Evolutionary conservation across 2,329 filamentous ascomycete species (phyloP), one percentile per base, ranked within the genome.

Genomic region (Bipolaris zeicola): DNA sequence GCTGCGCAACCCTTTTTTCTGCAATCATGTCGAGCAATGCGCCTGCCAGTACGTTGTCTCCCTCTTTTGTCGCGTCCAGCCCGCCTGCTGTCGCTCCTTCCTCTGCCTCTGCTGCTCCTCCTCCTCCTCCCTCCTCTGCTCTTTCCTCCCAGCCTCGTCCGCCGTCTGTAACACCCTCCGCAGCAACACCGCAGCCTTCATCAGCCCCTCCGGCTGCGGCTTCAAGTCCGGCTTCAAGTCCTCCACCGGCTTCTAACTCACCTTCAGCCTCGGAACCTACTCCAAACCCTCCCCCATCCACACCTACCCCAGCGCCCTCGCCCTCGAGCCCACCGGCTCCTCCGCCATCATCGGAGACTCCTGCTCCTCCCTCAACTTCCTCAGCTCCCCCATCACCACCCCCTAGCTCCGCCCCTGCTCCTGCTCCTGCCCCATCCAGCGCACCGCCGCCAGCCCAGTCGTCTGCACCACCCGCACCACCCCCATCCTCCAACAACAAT

Each of bases 1-100:
- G 50, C 55, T 45, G 33, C 33, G 28, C 60, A 46, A 60, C 57
- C 61, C 55, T 57, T 28, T 28, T 10, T 28, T 28, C 26, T 56
- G 60, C 54, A 61, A 68, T 58, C 60, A 72, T 72, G 68, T 60
- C 70, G 52, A 63, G 62, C 56, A 69, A 64, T 64, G 60, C 51
- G 55, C 67, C 71, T 61, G 58, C 67, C 58, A 68, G 73, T 76
- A 74, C 69, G 73, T 75, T 69, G 44, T 58, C 65, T 67, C 50
- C 61, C 46, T 61, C 62, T 57, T 50, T 66, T 64, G 20, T 59
- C 50, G 49, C 53, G 38, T 62, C 58, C 24, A 54, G 24, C 26
- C 28, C 50, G 10, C 24, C 31, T 47, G 47, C 24, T 37, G 36
- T n/a, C 39, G 36, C 48, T 42, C 39, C 54, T 54, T 50, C 61